Base-by-base conservation (phyloP, 176 grass and related monocot genomes). In the Oryza meridionalis region DNA sequence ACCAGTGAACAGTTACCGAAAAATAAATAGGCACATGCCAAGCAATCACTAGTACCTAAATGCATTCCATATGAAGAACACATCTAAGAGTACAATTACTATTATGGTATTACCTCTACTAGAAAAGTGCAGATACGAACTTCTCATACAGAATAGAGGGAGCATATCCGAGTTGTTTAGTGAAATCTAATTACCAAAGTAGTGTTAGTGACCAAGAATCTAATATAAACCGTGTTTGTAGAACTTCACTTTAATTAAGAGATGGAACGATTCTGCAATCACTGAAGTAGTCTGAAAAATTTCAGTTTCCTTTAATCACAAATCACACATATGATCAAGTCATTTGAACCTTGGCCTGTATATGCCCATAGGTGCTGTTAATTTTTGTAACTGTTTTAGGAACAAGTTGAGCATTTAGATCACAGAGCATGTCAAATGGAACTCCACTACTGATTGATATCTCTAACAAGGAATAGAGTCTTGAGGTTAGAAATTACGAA, bases 11-110 rank as follows among this genome's bases (percentile, higher is more conserved):
- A 31, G 35, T 45, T 64, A 51, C 25, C 6, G 7, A 25, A 53
- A 53, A 76, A 76, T 67, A 76, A 65, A 67, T 59, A n/a, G 62
- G 73, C 58, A 22, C 74, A 2, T 37, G 69, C 27, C 10, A 65
- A 22, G 22, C 26, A 83, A 73, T 73, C 73, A 17, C 40, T 26
- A 76, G 11, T 50, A 15, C 19, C 2, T 67, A 75, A 49, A 35
- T 38, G 38, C 64, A 45, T 47, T 65, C 1, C 2, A 12, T 50
- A 82, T 53, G 19, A 58, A 44, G 71, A 81, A 59, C 9, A 51
- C 16, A 69, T 72, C 22, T 62, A 9, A 67, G 49, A 81, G 35
- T 14, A 6, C 17, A 37, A 59, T 59, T 4, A n/a, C 53, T 59
- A n/a, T n/a, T 59, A 59, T 2, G 6, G 3, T 59, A 21, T 59